Evolutionary conservation across 1,284 basidiomycete genomes (phyloP).

Genomic region (Puccinia coronata): DNA sequence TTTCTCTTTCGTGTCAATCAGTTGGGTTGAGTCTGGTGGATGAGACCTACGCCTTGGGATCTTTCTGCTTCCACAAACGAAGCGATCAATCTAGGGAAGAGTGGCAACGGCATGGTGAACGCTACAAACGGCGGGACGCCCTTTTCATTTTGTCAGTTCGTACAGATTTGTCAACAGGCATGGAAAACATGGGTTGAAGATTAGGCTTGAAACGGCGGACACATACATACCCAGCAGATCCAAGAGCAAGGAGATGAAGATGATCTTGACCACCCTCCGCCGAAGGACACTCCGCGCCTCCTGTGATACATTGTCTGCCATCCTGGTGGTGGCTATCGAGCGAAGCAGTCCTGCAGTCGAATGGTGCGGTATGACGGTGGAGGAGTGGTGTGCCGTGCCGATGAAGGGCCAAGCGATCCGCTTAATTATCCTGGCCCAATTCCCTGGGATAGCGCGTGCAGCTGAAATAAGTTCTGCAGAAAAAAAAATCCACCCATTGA

Average conservation of each 20-base stretch:
- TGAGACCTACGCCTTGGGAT: constrained; percentile 13
- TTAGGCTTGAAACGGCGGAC: not conserved
- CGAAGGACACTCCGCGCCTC: not conserved
- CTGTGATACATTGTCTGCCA: not conserved
- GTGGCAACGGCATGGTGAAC: constrained; percentile 88
- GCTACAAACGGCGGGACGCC: constrained; percentile 61
- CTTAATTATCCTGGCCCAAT: too few relatives aligned
- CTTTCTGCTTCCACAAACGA: constrained; percentile 44
- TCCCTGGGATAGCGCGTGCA: too few relatives aligned
- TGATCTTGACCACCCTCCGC: constrained; percentile 64
- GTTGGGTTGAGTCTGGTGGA: too few relatives aligned
- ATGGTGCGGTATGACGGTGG: too few relatives aligned
- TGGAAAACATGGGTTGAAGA: too few relatives aligned
- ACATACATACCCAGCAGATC: constrained; percentile 71
- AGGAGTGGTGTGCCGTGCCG: too few relatives aligned
- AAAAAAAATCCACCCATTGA: too few relatives aligned
- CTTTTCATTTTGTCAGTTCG: constrained; percentile 6
- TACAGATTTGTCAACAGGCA: not conserved
- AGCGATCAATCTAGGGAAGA: constrained; percentile 70
- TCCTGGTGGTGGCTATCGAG: too few relatives aligned
- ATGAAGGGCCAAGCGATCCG: too few relatives aligned
- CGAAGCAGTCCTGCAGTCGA: too few relatives aligned
- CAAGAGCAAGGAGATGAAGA: constrained; percentile 80
- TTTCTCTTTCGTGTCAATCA: too few relatives aligned
- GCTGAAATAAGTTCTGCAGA: too few relatives aligned